These are phyloP conservation scores for Durio zibethinus DNA, from an alignment of 345 rosid species.

Conservation along the genomic window DNA sequence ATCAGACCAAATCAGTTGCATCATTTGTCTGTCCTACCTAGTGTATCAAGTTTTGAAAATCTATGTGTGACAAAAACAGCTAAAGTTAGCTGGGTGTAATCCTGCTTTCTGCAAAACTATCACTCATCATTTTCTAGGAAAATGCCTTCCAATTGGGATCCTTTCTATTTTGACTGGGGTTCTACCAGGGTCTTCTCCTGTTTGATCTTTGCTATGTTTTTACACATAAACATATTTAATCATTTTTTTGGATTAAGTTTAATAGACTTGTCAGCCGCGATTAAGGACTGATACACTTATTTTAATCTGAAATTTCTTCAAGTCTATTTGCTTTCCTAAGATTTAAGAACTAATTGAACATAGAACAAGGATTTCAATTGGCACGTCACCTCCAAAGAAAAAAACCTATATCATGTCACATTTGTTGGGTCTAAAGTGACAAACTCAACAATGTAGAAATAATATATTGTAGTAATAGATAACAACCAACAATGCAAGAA, in stretches of 20 bases:
- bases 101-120: conserved; percentile 24
- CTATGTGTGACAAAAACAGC: conserved; percentile 17
- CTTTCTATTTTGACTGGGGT: neutral
- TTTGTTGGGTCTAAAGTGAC: no score
- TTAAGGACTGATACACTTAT: no score
- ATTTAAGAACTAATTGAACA: conserved; percentile 11
- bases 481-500: no score
- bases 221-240: neutral
- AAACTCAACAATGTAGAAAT: no score
- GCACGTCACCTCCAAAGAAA: no score
- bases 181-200: conserved; percentile 8
- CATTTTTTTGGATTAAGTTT: conserved; percentile 14
- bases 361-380: conserved; percentile 13
- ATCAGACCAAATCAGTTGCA: conserved; percentile 18
- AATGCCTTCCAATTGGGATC: conserved; percentile 14
- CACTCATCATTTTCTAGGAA: conserved; percentile 22
- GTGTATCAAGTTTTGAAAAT: conserved; percentile 13
- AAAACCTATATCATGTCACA: no score
- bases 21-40: conserved; percentile 8
- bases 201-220: neutral
- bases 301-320: conserved; percentile 10
- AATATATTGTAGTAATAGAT: no score
- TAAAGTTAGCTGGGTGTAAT: conserved; percentile 29
- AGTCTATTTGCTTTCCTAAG: conserved; percentile 14
- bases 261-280: conserved; percentile 19